A percentile compares a stretch with the other conserved stretches of the same genome.
Conservation (phyloP, 2,329 filamentous ascomycete species). For the Teratosphaeria pseudoeucalypti region DNA sequence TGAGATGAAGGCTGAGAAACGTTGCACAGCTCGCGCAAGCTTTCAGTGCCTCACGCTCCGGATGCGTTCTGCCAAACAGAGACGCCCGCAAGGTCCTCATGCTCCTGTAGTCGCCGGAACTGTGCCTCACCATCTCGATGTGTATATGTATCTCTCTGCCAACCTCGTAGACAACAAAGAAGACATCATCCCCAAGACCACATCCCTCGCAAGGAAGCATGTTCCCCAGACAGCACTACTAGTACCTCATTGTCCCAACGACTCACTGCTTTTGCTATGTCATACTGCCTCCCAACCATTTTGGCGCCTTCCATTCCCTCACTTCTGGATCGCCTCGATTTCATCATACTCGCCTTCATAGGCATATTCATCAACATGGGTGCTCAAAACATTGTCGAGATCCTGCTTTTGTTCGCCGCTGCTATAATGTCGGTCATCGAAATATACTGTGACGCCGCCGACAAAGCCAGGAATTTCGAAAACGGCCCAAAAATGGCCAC, state of each 20-base stretch:
- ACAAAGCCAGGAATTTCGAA: neutral
- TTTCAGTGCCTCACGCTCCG: too few species aligned
- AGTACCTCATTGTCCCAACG: neutral
- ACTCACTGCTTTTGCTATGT: neutral
- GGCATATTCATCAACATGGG: neutral
- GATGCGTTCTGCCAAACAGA: too few species aligned
- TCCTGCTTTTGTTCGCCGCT: neutral
- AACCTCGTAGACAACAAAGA: neutral
- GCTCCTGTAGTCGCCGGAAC: neutral
- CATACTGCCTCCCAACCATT: neutral
- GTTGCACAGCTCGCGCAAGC: too few species aligned
- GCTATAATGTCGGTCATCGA: neutral
- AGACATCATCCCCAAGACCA: neutral
- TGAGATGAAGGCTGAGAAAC: neutral
- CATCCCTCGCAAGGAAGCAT: neutral
- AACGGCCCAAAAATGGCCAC: neutral
- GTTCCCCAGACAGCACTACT: neutral
- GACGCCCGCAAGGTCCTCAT: neutral
- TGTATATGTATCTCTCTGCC: neutral
- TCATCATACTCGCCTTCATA: neutral
- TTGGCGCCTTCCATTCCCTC: neutral
- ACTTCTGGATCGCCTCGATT: neutral
- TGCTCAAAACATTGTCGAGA: neutral
- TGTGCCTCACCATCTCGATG: neutral
- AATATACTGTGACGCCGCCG: neutral